Percentiles rank a stretch among this genome's conserved stretches.
phyloP scores from a whole-genome alignment of 768 basidiomycete species.

The Suillus plorans region DNA sequence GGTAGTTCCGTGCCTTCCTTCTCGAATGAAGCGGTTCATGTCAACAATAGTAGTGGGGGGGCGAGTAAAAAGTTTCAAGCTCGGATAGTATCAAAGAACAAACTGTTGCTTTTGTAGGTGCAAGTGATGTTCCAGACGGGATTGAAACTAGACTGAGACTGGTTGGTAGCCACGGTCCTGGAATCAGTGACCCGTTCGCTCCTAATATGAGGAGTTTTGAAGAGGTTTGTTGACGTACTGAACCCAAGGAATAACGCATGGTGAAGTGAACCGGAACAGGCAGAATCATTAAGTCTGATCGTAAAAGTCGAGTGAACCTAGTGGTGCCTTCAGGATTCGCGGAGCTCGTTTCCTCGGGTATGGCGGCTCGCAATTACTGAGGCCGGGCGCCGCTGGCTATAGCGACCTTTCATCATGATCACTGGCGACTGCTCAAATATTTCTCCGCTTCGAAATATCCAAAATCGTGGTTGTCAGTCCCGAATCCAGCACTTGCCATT shows the following conservation, averaged over 20 bases:
- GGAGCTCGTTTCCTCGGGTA: conserved; percentile 30
- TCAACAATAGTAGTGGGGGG: conserved; percentile 9
- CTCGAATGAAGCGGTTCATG: conserved; percentile 30
- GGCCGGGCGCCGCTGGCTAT: conserved; percentile 30
- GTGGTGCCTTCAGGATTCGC: conserved; percentile 30
- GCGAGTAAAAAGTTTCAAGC: conserved; percentile 14
- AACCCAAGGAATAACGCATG: conserved; percentile 31
- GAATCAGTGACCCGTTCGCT: conserved; percentile 19
- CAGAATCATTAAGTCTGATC: conserved; percentile 34
- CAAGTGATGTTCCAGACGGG: conserved; percentile 26
- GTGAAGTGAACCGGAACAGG: conserved; percentile 27
- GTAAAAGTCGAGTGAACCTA: conserved; percentile 24
- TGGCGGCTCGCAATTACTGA: conserved; percentile 29
- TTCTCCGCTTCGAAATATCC: conserved; percentile 47
- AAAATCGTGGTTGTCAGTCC: conserved; percentile 37
- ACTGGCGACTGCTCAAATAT: conserved; percentile 29
- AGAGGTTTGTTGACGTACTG: conserved; percentile 25
- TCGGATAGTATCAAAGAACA: conserved; percentile 4
- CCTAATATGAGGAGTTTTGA: conserved; percentile 24
- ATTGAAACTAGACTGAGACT: conserved; percentile 27
- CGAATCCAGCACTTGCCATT: conserved; percentile 38
- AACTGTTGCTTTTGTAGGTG: conserved; percentile 16
- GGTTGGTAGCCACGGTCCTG: conserved; percentile 8
- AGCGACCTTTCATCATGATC: conserved; percentile 42
- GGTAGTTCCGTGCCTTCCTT: conserved; percentile 23